Evolutionary conservation across 1,284 basidiomycete species (phyloP), one percentile per base, ranked within the genome.

Genomic region (Phellinidium pouzarii): DNA sequence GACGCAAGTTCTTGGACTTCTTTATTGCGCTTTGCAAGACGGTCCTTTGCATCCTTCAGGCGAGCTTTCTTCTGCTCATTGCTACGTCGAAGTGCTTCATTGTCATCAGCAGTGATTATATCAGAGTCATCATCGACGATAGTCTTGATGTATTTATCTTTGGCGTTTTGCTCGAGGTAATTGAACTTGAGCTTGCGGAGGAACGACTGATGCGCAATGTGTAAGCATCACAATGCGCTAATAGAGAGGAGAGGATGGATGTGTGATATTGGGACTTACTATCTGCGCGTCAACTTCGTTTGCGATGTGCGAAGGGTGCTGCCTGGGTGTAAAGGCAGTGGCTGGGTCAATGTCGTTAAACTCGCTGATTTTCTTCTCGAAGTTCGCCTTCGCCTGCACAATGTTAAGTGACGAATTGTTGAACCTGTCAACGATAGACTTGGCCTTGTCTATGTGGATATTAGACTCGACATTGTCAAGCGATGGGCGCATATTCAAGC

Each of bases 121-220:
- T 84, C 83, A 0, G 87, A 86, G 55, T 90, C 85, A 57, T 88
- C 84, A 63, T 83, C 87, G 47, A 91, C 85, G 59, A 93, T 91
- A 0, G 80, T 82, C 63, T 84, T 85, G 61, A 92, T 76, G 62
- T 92, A 93, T 65, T 85, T 82, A 58, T 89, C 80, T 65, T 93
- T 93, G 3, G 91, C 87, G 60, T 91, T 88, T 66, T 91, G 87
- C 61, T 93, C 89, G 20, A 92, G 71, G 61, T 89, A 91, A 58
- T 86, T 84, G 62, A 89, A 90, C 66, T 93, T 93, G 22, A 92
- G 77, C 60, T 87, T 85, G n/a, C 86, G 76, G 38, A 93, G 75
- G 63, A 83, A 87, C 3, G 83, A 76, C 87, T 91, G 5, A 47
- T 7, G 46, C 25, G 23, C 31, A 14, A 27, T 22, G 29, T 34